Conservation (phyloP, 352 stramenopile species). For the Phytopythium helicoides region DNA sequence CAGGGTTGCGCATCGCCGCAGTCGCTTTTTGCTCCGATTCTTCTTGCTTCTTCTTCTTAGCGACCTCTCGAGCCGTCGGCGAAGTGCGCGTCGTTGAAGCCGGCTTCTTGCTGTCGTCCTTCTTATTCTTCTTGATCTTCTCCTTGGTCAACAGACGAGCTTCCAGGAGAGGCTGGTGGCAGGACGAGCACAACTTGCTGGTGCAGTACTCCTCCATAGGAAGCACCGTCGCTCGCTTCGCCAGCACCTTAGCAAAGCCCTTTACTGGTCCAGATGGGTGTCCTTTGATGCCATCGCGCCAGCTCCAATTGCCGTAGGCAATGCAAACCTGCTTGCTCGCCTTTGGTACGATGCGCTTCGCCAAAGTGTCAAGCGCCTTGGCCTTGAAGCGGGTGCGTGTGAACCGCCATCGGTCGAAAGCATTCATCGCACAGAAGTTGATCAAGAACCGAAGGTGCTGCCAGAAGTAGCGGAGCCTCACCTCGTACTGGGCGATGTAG, state of each 20-base stretch:
- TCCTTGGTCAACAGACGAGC: too few species aligned
- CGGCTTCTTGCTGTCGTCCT: too few species aligned
- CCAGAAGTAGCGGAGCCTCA: conserved; percentile 14
- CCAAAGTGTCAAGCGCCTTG: neutral
- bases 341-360: neutral
- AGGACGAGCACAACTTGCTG: neutral
- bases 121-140: too few species aligned
- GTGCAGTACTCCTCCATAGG: neutral
- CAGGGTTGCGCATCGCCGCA: too few species aligned
- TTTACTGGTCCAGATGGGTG: neutral
- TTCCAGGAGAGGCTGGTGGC: neutral
- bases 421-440: conserved; percentile 1
- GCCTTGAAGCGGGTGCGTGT: neutral
- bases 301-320: neutral
- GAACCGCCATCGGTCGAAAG: conserved; percentile 6
- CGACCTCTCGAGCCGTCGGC: too few species aligned
- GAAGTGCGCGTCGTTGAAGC: too few species aligned
- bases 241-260: neutral
- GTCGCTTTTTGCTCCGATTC: too few species aligned
- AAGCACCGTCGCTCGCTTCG: neutral
- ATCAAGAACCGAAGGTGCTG: conserved; percentile 3
- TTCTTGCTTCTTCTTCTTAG: too few species aligned
- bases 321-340: neutral
- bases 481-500: conserved; percentile 3
- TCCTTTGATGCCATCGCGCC: neutral